These are phyloP conservation scores for Annona cherimola DNA, from an alignment of 164 flowering plant species.

Conservation along the genomic window DNA sequence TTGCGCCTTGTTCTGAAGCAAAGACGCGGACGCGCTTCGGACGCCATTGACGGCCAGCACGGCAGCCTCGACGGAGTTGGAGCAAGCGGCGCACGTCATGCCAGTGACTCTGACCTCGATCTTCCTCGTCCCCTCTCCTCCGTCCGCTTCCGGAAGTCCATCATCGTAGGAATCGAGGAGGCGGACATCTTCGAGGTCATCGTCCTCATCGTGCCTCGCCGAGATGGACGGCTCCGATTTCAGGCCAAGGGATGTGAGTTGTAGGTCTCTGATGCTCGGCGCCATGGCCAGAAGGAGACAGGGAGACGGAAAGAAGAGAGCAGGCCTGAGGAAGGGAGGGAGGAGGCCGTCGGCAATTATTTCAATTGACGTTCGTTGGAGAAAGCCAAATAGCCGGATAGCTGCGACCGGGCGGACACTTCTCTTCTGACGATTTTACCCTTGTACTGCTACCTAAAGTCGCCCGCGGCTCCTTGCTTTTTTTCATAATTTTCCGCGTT, in stretches of 20 bases:
- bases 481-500: neutral
- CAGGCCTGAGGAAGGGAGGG: conserved; percentile 18
- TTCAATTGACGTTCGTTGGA: neutral
- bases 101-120: conserved; percentile 73
- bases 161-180: conserved; percentile 61
- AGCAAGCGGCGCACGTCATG: conserved; percentile 98
- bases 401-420: neutral
- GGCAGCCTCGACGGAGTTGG: conserved; percentile 78
- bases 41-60: conserved; percentile 52
- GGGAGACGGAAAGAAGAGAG: conserved; percentile 10
- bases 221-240: conserved; percentile 1
- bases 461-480: neutral
- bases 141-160: neutral
- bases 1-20: conserved; percentile 85
- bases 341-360: conserved; percentile 10
- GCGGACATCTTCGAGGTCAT: conserved; percentile 65
- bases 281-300: conserved; percentile 33
- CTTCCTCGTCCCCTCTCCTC: conserved; percentile 21
- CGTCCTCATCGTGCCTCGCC: conserved; percentile 19
- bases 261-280: conserved; percentile 44
- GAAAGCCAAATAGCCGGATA: neutral
- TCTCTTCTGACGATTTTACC: neutral
- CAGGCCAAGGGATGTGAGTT: conserved; percentile 32
- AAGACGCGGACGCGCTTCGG: conserved; percentile 65
- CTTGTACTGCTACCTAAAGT: neutral